Percentiles rank a stretch among this genome's conserved stretches.
Conservation (phyloP, 2,329 filamentous ascomycete species). For the Paecilomyces formosus region DNA sequence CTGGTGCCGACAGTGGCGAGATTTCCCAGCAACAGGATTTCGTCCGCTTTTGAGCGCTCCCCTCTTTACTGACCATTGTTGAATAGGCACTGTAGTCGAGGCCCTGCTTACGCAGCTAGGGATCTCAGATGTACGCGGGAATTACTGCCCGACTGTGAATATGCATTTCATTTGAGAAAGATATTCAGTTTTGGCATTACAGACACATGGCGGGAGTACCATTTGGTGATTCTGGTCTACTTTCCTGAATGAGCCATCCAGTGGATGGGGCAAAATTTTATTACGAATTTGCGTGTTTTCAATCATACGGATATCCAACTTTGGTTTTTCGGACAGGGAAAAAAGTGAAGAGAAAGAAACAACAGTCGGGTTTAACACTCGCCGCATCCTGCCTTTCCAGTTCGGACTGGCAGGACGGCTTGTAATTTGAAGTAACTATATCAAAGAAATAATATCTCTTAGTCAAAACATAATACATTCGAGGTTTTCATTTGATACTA, state of each 20-base stretch:
- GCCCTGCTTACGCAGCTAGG: background rate
- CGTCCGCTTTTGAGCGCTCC: conserved; percentile 34
- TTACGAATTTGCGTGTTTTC: background rate
- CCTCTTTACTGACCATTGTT: background rate
- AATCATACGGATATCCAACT: background rate
- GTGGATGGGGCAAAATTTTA: background rate
- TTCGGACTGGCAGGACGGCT: background rate
- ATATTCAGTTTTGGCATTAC: background rate
- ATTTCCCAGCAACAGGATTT: conserved; percentile 49
- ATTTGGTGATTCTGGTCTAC: background rate
- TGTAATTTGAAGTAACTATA: background rate
- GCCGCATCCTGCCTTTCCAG: background rate
- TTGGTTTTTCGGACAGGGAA: background rate
- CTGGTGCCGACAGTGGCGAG: conserved; percentile 35
- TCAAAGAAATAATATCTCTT: background rate
- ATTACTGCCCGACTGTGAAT: background rate
- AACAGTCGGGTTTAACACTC: background rate
- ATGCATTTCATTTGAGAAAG: background rate
- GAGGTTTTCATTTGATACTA: background rate
- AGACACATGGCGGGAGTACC: background rate
- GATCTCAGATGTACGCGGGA: background rate
- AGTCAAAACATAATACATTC: background rate
- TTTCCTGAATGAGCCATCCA: background rate
- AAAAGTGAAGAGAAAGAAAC: background rate
- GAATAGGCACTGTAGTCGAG: background rate